Conservation (phyloP, 2,329 filamentous ascomycete species). For the Verticillium dahliae region DNA sequence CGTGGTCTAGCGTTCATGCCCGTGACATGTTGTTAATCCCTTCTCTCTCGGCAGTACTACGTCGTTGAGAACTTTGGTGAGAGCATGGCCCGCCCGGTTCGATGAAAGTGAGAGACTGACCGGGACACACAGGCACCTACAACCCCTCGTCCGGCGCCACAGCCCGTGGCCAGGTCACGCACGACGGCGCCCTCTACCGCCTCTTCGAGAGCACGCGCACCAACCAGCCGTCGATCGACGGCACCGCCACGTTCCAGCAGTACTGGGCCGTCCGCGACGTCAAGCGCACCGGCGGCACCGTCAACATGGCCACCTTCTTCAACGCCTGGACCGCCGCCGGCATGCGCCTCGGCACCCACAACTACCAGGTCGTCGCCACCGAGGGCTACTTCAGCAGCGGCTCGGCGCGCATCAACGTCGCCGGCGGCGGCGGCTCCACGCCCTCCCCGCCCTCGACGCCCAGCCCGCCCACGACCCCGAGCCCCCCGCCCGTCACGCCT, state of each 20-base stretch:
- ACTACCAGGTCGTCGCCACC: slow-evolving; percentile 47
- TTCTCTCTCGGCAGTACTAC: neutral
- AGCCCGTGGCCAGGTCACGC: slow-evolving; percentile 41
- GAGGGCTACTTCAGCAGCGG: slow-evolving; percentile 36
- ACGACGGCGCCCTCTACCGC: slow-evolving; percentile 46
- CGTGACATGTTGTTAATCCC: neutral
- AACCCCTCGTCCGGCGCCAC: slow-evolving; percentile 15
- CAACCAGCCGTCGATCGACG: slow-evolving; percentile 47
- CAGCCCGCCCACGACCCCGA: neutral
- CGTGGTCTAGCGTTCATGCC: neutral
- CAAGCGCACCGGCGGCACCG: slow-evolving; percentile 44
- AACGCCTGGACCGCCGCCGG: slow-evolving; percentile 44
- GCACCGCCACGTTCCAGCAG: slow-evolving; percentile 46
- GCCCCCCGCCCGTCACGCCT: neutral
- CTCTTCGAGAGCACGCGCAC: slow-evolving; percentile 41
- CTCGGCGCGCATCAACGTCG: slow-evolving; percentile 15
- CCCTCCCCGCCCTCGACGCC: slow-evolving; percentile 2
- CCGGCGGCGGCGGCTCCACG: slow-evolving; percentile 2
- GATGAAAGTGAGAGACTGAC: neutral
- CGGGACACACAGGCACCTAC: slow-evolving; percentile 1
- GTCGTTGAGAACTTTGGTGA: slow-evolving; percentile 8
- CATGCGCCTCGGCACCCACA: slow-evolving; percentile 39
- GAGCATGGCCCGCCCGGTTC: neutral
- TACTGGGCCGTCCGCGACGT: slow-evolving; percentile 41
- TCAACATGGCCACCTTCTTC: slow-evolving; percentile 46